These are phyloP conservation scores for Aspergillus carlsbadensis DNA, from an alignment of 495 filamentous ascomycete genomes.

Conservation along the genomic window DNA sequence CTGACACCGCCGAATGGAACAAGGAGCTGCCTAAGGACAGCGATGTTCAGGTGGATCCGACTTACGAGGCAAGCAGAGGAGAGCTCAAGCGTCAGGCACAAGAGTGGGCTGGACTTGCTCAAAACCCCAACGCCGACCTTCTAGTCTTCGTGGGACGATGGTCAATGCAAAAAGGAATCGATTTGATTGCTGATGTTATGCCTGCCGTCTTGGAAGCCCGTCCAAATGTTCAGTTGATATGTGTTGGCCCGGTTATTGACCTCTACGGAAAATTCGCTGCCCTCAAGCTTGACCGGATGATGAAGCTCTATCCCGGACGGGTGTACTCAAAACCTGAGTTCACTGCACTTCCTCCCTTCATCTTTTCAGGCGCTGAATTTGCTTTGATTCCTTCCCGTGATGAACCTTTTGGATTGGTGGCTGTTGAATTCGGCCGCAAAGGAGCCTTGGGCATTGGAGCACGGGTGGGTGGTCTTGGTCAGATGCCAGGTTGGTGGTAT, in stretches of 20 bases:
- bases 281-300: constrained; percentile 67
- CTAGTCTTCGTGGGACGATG: constrained; percentile 79
- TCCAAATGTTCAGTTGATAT: constrained; percentile 67
- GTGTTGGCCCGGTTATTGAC: constrained; percentile 73
- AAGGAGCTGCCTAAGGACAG: constrained; percentile 51
- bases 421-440: constrained; percentile 77
- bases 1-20: constrained; percentile 69
- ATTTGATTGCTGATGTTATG: constrained; percentile 76
- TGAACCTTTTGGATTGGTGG: constrained; percentile 79
- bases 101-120: constrained; percentile 71
- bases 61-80: constrained; percentile 55
- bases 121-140: constrained; percentile 66
- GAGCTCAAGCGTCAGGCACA: constrained; percentile 67
- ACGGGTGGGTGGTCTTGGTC: constrained; percentile 64
- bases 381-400: constrained; percentile 77
- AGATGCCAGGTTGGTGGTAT: constrained; percentile 81
- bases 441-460: constrained; percentile 75
- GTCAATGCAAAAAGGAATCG: constrained; percentile 77
- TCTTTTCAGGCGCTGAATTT: constrained; percentile 79
- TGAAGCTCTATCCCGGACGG: constrained; percentile 72
- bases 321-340: constrained; percentile 79
- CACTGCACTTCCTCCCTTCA: constrained; percentile 68
- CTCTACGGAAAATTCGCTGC: constrained; percentile 78
- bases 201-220: constrained; percentile 68
- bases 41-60: constrained; percentile 54